phyloP scores from a whole-genome alignment of 345 rosid genomes.

The Angophora floribunda region DNA sequence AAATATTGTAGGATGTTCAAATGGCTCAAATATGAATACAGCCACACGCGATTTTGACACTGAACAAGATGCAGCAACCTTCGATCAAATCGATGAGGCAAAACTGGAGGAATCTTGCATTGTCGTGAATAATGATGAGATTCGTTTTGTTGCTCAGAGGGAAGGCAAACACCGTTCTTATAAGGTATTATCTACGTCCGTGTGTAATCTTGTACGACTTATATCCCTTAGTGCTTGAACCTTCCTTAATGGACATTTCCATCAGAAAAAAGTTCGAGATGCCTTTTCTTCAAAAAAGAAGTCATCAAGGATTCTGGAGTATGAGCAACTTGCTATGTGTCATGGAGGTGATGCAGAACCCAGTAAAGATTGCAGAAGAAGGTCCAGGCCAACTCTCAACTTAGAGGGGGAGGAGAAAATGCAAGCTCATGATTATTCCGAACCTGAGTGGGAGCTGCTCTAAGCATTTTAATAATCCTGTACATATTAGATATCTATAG shows the following conservation, averaged over 20 bases:
- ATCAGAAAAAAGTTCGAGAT: constrained; percentile 45
- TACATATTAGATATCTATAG: neutral
- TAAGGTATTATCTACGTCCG: constrained; percentile 31
- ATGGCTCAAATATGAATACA: neutral
- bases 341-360: constrained; percentile 8
- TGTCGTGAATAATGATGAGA: constrained; percentile 41
- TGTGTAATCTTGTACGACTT: neutral
- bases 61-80: neutral
- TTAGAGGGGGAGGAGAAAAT: constrained; percentile 8
- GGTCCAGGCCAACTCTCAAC: constrained; percentile 9
- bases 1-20: neutral
- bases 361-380: constrained; percentile 1
- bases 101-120: constrained; percentile 63
- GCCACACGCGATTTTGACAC: neutral
- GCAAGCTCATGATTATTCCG: constrained; percentile 10
- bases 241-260: neutral
- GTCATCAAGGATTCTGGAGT: constrained; percentile 48
- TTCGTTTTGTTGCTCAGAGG: constrained; percentile 13
- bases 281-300: constrained; percentile 55
- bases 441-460: constrained; percentile 85
- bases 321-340: constrained; percentile 44
- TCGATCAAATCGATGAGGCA: constrained; percentile 12
- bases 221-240: neutral
- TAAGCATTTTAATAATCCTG: constrained; percentile 1
- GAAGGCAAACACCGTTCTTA: constrained; percentile 39